Base-by-base conservation (phyloP, 108 stramenopile genomes). In the Skeletonema grethae region DNA sequence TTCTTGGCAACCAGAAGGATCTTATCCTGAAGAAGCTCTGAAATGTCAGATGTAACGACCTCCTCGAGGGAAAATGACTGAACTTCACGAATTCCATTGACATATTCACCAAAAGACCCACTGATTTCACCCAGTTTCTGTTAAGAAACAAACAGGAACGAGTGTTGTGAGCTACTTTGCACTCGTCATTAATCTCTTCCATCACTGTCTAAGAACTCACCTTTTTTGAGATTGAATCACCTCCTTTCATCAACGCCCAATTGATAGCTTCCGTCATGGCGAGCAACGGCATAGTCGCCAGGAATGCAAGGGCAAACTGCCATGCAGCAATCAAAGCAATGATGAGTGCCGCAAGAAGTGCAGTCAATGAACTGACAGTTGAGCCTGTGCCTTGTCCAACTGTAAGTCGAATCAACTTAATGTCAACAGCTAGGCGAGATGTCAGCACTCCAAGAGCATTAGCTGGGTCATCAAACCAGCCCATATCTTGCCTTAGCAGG, bases 81-180 rank as follows among this genome's bases (percentile, higher is more conserved):
- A 7, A 89, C 87, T 20, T 86, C 88, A 18, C 86, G 72, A 43
- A 88, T 87, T 16, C 85, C 86, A 12, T 68, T 41, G 18, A 88
- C 83, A 60, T 86, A 79, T 57, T 88, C 86, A 16, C 80, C 76
- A 4, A 85, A 76, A 15, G 77, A 32, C 5, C 69, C 69, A 32
- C 60, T 36, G 13, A 67, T 61, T 24, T 70, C 71, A 18, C 41
- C 69, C 39, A 73, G 10, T 59, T 39, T 83, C 68, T 68, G n/a
- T 12, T 2, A 39, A 39, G 12, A 39, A 35, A 16, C n/a, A 35
- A 35, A 16, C 25, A 28, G 0, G 25, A 4, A 35, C 30, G 4
- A 35, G 36, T 18, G 18, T 31, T 31, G 35, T 36, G 36, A 62
- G 61, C 12, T 34, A 31, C 11, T 39, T 1, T 39, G 10, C 38